Percentiles rank a stretch among this genome's conserved stretches.
Evolutionary conservation across 1,284 basidiomycete genomes (phyloP).

Genomic region (Ganoderma meredithae): DNA sequence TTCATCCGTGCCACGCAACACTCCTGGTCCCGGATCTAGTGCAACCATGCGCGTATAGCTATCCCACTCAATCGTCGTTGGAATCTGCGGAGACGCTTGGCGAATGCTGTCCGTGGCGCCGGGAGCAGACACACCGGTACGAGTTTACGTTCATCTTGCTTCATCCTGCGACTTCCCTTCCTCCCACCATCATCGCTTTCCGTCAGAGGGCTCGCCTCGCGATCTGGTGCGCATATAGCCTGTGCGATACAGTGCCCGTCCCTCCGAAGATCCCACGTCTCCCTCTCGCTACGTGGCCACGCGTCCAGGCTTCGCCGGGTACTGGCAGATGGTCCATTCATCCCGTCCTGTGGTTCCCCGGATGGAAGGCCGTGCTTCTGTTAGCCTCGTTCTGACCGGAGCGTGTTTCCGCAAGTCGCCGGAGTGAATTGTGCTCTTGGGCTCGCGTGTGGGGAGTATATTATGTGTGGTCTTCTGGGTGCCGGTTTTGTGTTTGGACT

Average conservation of each 20-base stretch:
- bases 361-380: neutral
- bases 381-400: neutral
- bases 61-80: constrained; percentile 1
- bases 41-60: neutral
- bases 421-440: neutral
- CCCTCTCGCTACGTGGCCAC: neutral
- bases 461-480: neutral
- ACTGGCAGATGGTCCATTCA: constrained; percentile 3
- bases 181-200: neutral
- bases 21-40: neutral
- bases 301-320: neutral
- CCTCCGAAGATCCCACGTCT: neutral
- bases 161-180: neutral
- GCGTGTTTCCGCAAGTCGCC: neutral
- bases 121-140: neutral
- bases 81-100: neutral
- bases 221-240: neutral
- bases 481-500: neutral
- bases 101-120: neutral
- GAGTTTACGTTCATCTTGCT: neutral
- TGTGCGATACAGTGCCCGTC: no score
- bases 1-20: neutral
- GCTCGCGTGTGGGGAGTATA: neutral
- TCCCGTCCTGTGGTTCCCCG: neutral
- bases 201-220: neutral